Evolutionary conservation across 371 early-diverging fungal species (phyloP).

Genomic region (Gilbertella persicaria): DNA sequence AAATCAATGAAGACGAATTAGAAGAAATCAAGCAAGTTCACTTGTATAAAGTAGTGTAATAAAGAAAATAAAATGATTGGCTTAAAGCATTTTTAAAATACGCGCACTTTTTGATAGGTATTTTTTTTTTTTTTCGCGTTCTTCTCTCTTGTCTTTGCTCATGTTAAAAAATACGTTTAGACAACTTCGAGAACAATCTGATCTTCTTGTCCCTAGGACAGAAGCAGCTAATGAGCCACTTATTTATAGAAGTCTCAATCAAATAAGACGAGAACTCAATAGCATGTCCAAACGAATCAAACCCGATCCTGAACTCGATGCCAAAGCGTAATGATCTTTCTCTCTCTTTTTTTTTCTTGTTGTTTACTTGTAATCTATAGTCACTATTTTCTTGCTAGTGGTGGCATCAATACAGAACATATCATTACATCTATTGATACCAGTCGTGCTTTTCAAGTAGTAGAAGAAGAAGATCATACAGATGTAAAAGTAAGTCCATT

Average conservation of each 20-base stretch:
- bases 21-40: conserved; percentile 66
- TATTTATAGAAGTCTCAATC: conserved; percentile 9
- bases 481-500: conserved; percentile 16
- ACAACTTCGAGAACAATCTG: conserved; percentile 12
- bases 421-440: conserved; percentile 9
- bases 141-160: background rate
- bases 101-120: background rate
- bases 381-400: conserved; percentile 45
- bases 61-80: conserved; percentile 8
- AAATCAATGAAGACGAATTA: conserved; percentile 49
- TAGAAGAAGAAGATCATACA: conserved; percentile 14
- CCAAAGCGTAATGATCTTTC: conserved; percentile 19
- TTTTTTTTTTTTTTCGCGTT: background rate
- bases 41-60: conserved; percentile 58
- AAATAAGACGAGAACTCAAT: conserved; percentile 10
- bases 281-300: conserved; percentile 10
- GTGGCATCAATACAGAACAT: conserved; percentile 36
- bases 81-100: background rate
- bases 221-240: background rate
- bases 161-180: conserved; percentile 5
- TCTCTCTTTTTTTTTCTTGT: background rate
- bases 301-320: conserved; percentile 20
- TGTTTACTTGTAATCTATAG: conserved; percentile 15
- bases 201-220: conserved; percentile 1
- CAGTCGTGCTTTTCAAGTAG: conserved; percentile 4